Percentiles rank a stretch among this genome's conserved stretches.
These are phyloP conservation scores for Globisporangium paroecandrum DNA, from an alignment of 352 stramenopile genomes.

Conservation along the genomic window DNA sequence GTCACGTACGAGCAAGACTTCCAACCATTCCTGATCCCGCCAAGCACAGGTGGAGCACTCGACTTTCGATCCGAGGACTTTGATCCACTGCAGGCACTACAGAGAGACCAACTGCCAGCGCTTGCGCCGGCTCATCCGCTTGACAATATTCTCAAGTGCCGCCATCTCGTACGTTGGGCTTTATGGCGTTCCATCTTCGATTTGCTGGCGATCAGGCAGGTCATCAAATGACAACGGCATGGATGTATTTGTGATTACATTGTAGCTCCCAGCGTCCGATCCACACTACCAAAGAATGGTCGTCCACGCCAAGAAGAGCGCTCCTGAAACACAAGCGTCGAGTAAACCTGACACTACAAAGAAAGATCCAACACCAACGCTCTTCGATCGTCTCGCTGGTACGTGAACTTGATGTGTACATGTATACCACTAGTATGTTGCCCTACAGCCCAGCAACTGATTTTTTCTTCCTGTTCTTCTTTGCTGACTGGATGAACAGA, in stretches of 20 bases:
- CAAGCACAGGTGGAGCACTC: conserved; percentile 21
- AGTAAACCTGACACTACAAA: conserved; percentile 12
- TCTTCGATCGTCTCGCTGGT: conserved; percentile 64
- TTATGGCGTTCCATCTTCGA: no score
- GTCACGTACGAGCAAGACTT: conserved; percentile 38
- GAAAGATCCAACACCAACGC: conserved; percentile 23
- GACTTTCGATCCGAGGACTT: conserved; percentile 58
- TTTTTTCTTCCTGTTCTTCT: neutral
- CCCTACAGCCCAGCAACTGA: neutral
- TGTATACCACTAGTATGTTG: no score
- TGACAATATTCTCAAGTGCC: conserved; percentile 89
- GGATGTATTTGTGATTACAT: neutral
- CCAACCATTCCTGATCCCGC: conserved; percentile 19
- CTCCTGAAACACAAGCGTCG: neutral
- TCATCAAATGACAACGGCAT: neutral
- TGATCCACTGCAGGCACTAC: conserved; percentile 52
- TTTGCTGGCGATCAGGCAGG: neutral
- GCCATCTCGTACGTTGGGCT: conserved; percentile 42
- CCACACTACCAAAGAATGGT: conserved; percentile 45
- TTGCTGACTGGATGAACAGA: conserved; percentile 23
- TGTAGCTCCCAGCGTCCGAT: conserved; percentile 65
- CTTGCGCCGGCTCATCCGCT: conserved; percentile 47
- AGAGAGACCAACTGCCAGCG: conserved; percentile 3
- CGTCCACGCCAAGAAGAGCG: conserved; percentile 28
- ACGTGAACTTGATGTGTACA: conserved; percentile 2